Conservation (phyloP, 129 eudicot genomes). For the Mikania micrantha region DNA sequence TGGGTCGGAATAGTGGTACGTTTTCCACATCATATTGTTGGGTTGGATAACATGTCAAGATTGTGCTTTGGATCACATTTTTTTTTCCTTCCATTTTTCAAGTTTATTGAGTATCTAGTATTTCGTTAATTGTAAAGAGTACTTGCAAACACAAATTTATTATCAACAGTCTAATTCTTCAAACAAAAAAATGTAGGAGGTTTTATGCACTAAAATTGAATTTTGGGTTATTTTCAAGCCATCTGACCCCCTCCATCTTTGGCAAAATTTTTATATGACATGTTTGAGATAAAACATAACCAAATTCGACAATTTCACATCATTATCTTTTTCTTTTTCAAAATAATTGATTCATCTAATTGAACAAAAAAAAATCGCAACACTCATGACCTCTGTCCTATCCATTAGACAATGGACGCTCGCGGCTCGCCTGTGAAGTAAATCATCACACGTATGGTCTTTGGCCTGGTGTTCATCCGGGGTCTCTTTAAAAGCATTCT, state of each 20-base stretch:
- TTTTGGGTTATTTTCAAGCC: neutral
- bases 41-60: neutral
- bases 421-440: no score
- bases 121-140: neutral
- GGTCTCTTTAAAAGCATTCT: no score
- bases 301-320: neutral
- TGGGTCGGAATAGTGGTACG: constrained; percentile 96
- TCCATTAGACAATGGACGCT: no score
- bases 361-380: no score
- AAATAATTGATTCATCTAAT: neutral
- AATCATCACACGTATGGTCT: no score
- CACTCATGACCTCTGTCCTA: no score
- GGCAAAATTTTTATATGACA: neutral
- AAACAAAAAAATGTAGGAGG: neutral
- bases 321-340: neutral
- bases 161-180: neutral
- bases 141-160: neutral
- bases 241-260: neutral
- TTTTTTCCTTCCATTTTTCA: neutral
- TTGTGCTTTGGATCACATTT: no score
- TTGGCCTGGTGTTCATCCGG: no score
- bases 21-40: neutral
- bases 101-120: neutral
- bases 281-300: neutral
- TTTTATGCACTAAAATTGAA: neutral